Evolutionary conservation across 2,329 filamentous ascomycete species (phyloP).

Genomic region (Epichloe elymi): DNA sequence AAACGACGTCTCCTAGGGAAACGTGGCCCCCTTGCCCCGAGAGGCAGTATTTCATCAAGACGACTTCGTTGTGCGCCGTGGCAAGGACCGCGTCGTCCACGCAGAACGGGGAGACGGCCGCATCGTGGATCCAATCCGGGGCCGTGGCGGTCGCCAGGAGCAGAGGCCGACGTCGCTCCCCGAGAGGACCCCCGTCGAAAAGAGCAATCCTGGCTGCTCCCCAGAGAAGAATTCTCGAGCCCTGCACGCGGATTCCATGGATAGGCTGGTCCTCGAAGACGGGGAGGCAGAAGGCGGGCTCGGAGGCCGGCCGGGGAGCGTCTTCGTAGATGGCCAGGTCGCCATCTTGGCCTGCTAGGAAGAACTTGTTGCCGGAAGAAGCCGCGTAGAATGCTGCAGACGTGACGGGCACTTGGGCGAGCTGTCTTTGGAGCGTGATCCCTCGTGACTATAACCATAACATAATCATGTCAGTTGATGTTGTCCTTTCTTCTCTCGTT

Average conservation of each 20-base stretch:
- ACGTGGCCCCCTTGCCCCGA: slow-evolving; percentile 23
- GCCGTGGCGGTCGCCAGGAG: slow-evolving; percentile 23
- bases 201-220: slow-evolving; percentile 48
- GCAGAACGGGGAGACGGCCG: slow-evolving; percentile 35
- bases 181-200: slow-evolving; percentile 15
- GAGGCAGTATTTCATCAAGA: slow-evolving; percentile 32
- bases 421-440: slow-evolving; percentile 18
- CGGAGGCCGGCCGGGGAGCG: slow-evolving; percentile 9
- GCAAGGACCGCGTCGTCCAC: slow-evolving; percentile 43
- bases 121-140: slow-evolving; percentile 70
- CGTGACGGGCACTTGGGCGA: slow-evolving; percentile 43
- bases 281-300: slow-evolving; percentile 25
- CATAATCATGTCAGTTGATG: neutral
- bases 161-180: slow-evolving; percentile 7
- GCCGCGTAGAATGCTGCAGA: slow-evolving; percentile 39
- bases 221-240: slow-evolving; percentile 44
- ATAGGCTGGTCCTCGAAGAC: slow-evolving; percentile 59
- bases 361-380: slow-evolving; percentile 20
- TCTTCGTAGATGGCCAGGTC: slow-evolving; percentile 41
- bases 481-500: neutral
- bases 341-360: slow-evolving; percentile 49
- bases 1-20: slow-evolving; percentile 30
- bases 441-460: neutral
- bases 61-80: slow-evolving; percentile 78
- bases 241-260: slow-evolving; percentile 51